Base-by-base conservation (phyloP, 768 basidiomycete genomes). In the Coprinopsis strossmayeri region DNA sequence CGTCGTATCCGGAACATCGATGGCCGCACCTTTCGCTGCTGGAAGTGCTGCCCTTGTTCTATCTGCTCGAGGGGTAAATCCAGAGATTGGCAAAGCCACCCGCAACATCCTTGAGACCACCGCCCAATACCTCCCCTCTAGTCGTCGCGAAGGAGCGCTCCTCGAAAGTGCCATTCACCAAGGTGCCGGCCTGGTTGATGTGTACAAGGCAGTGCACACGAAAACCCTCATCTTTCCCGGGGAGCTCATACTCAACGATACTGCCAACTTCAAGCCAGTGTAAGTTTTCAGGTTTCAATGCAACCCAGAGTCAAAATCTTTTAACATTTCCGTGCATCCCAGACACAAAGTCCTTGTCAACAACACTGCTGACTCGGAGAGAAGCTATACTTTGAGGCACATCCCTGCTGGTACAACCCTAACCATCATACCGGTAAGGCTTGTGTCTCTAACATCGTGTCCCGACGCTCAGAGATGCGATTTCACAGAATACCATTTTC, bases 191-290 rank as follows among this genome's bases (percentile, higher is more conserved):
- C 56, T 82, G 41, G 65, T 84, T 46, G 68, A 84, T 50, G 77
- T 78, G 11, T 79, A 72, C 59, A 69, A 76, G 47, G 82, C 83
- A 0, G 66, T 84, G 39, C 69, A 75, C 45, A 64, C 74, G 3
- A 72, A 69, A 0, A 74, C 79, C 3, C 58, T 76, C 32, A 62
- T 85, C 23, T 70, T 74, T 3, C 81, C 80, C 3, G 70, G 73
- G 12, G 74, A 82, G 56, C 64, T 85, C n/a, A 54, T 77, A 30
- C 62, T 83, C 34, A 86, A 85, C 55, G 82, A 83, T 58, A 83
- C 81, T 1, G 69, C 74, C 5, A 65, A 80, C 57, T 75, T 76
- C 57, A 57, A 63, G 32, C 58, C 61, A 23, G 39, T 54, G 73
- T 74, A 54, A 56, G 71, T 64, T n/a, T 15, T 12, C 12, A 21